Base-by-base conservation (phyloP, 2,329 filamentous ascomycete genomes). In the Fusarium sp. region DNA sequence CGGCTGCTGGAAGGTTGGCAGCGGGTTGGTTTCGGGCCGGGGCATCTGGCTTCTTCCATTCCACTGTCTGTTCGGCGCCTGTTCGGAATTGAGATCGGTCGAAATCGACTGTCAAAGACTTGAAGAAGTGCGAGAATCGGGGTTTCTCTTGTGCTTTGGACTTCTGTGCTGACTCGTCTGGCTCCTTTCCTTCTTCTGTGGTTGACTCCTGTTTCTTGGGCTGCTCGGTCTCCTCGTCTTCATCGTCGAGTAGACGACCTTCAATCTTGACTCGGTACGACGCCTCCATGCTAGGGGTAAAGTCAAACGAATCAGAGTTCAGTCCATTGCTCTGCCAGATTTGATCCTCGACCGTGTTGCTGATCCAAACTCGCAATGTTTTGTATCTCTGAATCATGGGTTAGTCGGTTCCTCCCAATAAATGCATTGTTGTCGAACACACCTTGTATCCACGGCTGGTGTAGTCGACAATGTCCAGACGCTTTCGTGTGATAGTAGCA, bases 261-360 rank as follows among this genome's bases (percentile, higher is more conserved):
- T 98, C 94, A 71, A 99, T 96, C 84, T 95, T 97, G 75, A 99
- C 94, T 64, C 92, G 91, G 81, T 95, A 99, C 16, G 92, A 93
- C 5, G 94, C 93, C 76, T 95, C 92, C 75, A 89, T 88, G 72
- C 90, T 94, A 59, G 91, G 91, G 60, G 91, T 91, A 79, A 97
- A 95, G 79, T 97, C 95, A 74, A 96, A 96, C 40, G 89, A 90
- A 80, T 96, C 92, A 16, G 92, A 88, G 69, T 92, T 91, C 68
- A 92, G 85, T 44, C 86, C 86, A 76, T 87, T 89, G 43, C 87
- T 88, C 83, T 99, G 96, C 96, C 96, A 98, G 37, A 93, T 92
- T 83, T 99, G 96, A 79, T 96, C 94, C 82, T 98, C 94, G 38
- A 92, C 94, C 2, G 95, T 97, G 83, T 99, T 99, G 78, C 91